Base-by-base conservation (phyloP, 805 yeast genomes). In the Pichia insulana region DNA sequence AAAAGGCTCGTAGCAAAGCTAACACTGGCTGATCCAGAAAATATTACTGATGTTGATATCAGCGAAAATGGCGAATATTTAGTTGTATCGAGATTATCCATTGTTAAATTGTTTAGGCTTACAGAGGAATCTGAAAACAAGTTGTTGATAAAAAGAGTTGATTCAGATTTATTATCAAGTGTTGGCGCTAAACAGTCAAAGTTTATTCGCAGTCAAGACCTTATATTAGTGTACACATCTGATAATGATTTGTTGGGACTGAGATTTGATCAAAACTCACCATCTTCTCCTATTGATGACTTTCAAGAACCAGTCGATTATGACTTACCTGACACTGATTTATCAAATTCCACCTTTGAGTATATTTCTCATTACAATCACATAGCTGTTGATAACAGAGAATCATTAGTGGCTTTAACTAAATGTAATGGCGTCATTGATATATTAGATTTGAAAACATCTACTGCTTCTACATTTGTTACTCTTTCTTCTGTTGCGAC, bases 21-120 rank as follows among this genome's bases (percentile, higher is more conserved):
- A 53, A 65, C 73, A 2, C 63, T 82, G 45, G 69, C 76, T 37
- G 92, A 82, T 49, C 95, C 84, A 27, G 96, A 87, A 49, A 83
- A 83, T 61, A 80, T 92, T 39, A 67, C 87, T 1, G 64, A 73
- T 30, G 86, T 83, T 45, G 69, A 77, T 9, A 57, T 89, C 33
- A 81, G 87, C 16, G 70, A 72, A 18, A 77, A 76, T 49, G 89
- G 84, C 2, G 65, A 74, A 28, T 67, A 77, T 22, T 62, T 92
- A 40, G 82, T 80, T 0, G 92, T 89, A 17, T 76, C 88, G 6
- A 78, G 95, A 35, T 64, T 78, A 35, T 67, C 78, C 12, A 70
- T 79, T 2, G 77, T 85, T 4, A 86, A 81, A 58, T 53, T 89
- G 2, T 90, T 87, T 57, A 68, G 67, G 46, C 65, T 90, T 34